These are phyloP conservation scores for Candida maltosa DNA, from an alignment of 805 yeast species.

Conservation along the genomic window DNA sequence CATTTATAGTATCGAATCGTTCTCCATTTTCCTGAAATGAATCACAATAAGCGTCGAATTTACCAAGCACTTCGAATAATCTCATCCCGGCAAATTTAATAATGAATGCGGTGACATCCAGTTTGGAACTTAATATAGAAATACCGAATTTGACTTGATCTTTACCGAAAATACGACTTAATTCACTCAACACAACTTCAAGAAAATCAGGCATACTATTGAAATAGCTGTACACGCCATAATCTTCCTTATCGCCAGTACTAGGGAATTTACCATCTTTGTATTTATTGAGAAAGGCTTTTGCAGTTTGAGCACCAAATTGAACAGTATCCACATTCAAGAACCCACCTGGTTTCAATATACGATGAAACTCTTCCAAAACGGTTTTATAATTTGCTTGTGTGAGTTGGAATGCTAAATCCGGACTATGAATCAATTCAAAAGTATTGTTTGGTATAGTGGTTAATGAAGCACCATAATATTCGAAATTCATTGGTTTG, in stretches of 20 bases:
- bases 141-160: constrained; percentile 28
- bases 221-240: constrained; percentile 9
- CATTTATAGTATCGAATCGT: constrained; percentile 6
- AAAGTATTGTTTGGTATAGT: constrained; percentile 26
- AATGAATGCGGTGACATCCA: constrained; percentile 28
- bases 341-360: constrained; percentile 32
- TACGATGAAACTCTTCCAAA: constrained; percentile 30
- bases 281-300: constrained; percentile 9
- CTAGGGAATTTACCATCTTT: constrained; percentile 6
- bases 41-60: constrained; percentile 23
- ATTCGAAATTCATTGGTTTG: constrained; percentile 31
- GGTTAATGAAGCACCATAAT: constrained; percentile 20
- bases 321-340: constrained; percentile 16
- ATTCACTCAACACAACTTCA: constrained; percentile 18
- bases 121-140: constrained; percentile 24
- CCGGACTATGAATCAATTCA: constrained; percentile 35
- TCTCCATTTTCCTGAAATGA: constrained; percentile 12
- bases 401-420: constrained; percentile 30
- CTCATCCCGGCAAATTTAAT: constrained; percentile 24
- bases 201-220: constrained; percentile 24
- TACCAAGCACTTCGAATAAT: constrained; percentile 32
- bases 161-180: constrained; percentile 28
- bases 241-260: constrained; percentile 6
- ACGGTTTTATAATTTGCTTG: constrained; percentile 20
- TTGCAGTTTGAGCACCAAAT: constrained; percentile 8